A percentile compares a stretch with the other conserved stretches of the same genome.
phyloP scores from a whole-genome alignment of 1,284 basidiomycete genomes.

The Sphaerobolus stellatus region DNA sequence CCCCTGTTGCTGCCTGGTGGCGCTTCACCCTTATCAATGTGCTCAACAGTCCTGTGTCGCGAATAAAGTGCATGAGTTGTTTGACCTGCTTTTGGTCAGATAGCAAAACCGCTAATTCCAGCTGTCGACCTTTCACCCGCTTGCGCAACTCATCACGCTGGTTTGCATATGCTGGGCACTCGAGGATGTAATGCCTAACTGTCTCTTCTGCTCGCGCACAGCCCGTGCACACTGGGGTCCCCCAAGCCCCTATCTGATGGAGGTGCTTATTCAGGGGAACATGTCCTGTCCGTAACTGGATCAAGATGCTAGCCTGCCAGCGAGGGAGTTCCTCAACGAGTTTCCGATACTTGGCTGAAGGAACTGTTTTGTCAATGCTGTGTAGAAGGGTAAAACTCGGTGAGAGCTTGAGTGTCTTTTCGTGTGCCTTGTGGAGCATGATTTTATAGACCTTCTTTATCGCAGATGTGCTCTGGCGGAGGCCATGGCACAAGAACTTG shows the following conservation, averaged over 20 bases:
- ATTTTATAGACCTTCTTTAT: slow-evolving; percentile 1
- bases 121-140: too few relatives aligned
- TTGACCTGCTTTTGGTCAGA: too few relatives aligned
- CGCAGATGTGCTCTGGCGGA: slow-evolving; percentile 23
- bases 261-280: slow-evolving; percentile 28
- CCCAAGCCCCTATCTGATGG: slow-evolving; percentile 16
- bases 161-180: not conserved
- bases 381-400: not conserved
- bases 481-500: slow-evolving; percentile 10
- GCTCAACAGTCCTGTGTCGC: too few relatives aligned
- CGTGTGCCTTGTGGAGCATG: not conserved
- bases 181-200: not conserved
- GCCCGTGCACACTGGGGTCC: slow-evolving; percentile 22
- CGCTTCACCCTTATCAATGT: too few relatives aligned
- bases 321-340: slow-evolving; percentile 15
- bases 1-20: too few relatives aligned
- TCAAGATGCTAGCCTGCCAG: slow-evolving; percentile 21
- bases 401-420: slow-evolving; percentile 13
- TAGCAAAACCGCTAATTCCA: too few relatives aligned
- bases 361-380: slow-evolving; percentile 8
- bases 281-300: slow-evolving; percentile 30
- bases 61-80: too few relatives aligned
- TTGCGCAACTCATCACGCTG: too few relatives aligned
- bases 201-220: slow-evolving; percentile 17
- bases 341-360: slow-evolving; percentile 16